Evolutionary conservation across 768 basidiomycete species (phyloP).

Genomic region (Tricholoma matsutake): DNA sequence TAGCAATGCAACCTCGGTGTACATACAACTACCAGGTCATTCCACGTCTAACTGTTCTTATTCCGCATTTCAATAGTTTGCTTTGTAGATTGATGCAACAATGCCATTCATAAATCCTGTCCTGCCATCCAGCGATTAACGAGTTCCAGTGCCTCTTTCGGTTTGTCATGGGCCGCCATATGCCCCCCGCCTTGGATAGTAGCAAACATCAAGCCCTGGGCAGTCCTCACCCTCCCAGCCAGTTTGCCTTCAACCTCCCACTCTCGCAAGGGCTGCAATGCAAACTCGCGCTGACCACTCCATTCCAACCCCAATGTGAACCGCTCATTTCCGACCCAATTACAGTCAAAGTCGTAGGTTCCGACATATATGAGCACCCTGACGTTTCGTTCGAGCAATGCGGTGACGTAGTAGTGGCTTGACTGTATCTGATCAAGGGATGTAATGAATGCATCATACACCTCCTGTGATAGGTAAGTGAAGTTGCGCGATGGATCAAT

Average conservation of each 20-base stretch:
- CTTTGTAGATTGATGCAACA: no score
- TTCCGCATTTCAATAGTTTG: no score
- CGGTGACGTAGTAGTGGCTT: slow-evolving; percentile 51
- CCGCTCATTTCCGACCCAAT: slow-evolving; percentile 69
- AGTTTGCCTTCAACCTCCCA: slow-evolving; percentile 56
- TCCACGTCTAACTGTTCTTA: no score
- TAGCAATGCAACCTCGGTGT: no score
- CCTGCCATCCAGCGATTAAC: slow-evolving; percentile 48
- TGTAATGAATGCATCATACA: slow-evolving; percentile 32
- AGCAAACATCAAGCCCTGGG: slow-evolving; percentile 58
- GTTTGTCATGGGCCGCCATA: slow-evolving; percentile 64
- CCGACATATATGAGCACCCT: slow-evolving; percentile 70
- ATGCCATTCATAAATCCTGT: no score
- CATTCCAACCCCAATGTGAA: slow-evolving; percentile 74
- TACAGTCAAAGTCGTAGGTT: slow-evolving; percentile 72
- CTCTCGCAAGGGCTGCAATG: slow-evolving; percentile 39
- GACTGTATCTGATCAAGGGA: no score
- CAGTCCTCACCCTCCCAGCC: slow-evolving; percentile 35
- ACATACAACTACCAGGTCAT: no score
- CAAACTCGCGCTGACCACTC: slow-evolving; percentile 54
- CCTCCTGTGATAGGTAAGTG: slow-evolving; percentile 49
- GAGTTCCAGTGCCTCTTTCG: slow-evolving; percentile 52
- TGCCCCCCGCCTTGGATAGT: slow-evolving; percentile 72
- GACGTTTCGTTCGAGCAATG: slow-evolving; percentile 69
- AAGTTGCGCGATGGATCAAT: slow-evolving; percentile 40